These are phyloP conservation scores for Aspergillus avenaceus DNA, from an alignment of 495 filamentous ascomycete species.

Conservation along the genomic window DNA sequence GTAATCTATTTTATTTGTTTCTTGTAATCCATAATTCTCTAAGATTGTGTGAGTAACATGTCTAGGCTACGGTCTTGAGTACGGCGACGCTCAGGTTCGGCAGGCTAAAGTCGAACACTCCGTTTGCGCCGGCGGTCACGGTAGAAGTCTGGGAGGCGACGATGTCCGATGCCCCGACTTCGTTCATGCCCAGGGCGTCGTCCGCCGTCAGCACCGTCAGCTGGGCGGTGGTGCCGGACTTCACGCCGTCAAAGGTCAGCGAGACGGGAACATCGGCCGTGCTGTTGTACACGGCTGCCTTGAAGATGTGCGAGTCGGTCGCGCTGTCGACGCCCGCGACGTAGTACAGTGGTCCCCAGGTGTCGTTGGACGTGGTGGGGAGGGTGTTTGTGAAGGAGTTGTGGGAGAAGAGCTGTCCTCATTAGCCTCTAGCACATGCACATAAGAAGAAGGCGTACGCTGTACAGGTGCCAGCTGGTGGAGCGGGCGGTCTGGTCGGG, in stretches of 20 bases:
- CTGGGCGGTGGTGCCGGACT: constrained; percentile 38
- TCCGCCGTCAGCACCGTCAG: constrained; percentile 58
- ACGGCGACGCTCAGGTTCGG: constrained; percentile 51
- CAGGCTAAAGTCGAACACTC: constrained; percentile 45
- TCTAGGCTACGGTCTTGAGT: constrained; percentile 34
- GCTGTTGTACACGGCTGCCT: constrained; percentile 64
- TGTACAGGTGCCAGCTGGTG: constrained; percentile 39
- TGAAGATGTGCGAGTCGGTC: constrained; percentile 47
- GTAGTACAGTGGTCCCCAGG: constrained; percentile 44
- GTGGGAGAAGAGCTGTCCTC: constrained; percentile 34
- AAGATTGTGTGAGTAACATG: too few species aligned
- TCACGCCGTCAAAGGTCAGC: constrained; percentile 51
- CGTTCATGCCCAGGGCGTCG: constrained; percentile 35
- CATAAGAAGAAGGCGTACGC: constrained; percentile 15
- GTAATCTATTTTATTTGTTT: too few species aligned
- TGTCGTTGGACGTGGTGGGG: constrained; percentile 31
- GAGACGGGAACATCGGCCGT: constrained; percentile 45
- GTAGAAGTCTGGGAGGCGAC: constrained; percentile 41
- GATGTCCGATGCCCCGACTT: constrained; percentile 32
- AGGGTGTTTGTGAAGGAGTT: constrained; percentile 41
- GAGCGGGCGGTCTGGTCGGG: constrained; percentile 34
- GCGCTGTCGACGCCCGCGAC: constrained; percentile 29
- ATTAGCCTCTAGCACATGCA: not conserved
- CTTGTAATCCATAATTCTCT: too few species aligned
- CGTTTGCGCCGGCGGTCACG: constrained; percentile 40